These are phyloP conservation scores for Fusarium napiforme DNA, from an alignment of 2,329 filamentous ascomycete species.

Conservation along the genomic window DNA sequence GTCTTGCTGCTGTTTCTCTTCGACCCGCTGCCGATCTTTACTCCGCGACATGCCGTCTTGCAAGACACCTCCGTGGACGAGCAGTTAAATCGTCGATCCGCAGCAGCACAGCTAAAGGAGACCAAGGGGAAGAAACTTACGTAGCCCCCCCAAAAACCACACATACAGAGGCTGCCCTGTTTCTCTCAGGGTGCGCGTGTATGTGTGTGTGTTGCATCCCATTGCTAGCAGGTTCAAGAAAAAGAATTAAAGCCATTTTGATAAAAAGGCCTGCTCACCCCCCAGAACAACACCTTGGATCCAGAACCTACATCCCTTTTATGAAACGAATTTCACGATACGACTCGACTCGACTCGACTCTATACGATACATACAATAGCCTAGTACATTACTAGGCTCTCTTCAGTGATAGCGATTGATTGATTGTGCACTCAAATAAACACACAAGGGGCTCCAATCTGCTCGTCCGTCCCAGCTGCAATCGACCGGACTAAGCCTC, in stretches of 20 bases:
- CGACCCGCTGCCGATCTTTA: constrained; percentile 32
- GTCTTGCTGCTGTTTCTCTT: constrained; percentile 9
- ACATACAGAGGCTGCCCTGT: constrained; percentile 17
- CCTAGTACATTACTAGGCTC: constrained; percentile 11
- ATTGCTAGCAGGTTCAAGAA: background rate
- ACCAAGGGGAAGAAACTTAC: constrained; percentile 7
- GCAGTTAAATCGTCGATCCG: constrained; percentile 31
- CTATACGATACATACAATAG: background rate
- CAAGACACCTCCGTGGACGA: constrained; percentile 20
- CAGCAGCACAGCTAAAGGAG: constrained; percentile 5
- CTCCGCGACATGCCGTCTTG: constrained; percentile 25
- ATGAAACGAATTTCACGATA: background rate
- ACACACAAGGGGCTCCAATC: background rate
- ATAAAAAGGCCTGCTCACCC: constrained; percentile 25
- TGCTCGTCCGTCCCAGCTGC: constrained; percentile 18
- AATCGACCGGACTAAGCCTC: constrained; percentile 43
- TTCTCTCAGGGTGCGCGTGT: background rate
- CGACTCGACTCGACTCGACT: background rate
- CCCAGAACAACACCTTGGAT: background rate
- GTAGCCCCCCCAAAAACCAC: constrained; percentile 4
- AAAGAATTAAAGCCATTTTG: constrained; percentile 3
- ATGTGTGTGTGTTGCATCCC: background rate
- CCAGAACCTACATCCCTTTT: constrained; percentile 13
- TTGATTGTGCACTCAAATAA: background rate
- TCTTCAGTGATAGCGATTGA: background rate